These are phyloP conservation scores for Eimeria acervulina DNA, from an alignment of 169 alveolate genomes.

Conservation along the genomic window DNA sequence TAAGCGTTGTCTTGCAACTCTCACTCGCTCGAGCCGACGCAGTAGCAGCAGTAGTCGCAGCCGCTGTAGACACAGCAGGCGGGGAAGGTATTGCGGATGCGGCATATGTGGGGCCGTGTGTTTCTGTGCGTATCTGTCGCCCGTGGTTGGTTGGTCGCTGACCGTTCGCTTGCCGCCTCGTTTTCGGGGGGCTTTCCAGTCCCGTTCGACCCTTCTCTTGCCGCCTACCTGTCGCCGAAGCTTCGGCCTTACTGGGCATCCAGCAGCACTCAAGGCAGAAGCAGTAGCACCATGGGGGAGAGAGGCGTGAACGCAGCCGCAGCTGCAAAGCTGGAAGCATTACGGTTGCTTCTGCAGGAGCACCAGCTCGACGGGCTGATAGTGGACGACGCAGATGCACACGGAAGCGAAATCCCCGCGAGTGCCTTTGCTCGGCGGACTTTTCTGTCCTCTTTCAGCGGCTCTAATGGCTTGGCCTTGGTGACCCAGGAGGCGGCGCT, in stretches of 20 bases:
- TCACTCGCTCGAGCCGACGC: background rate
- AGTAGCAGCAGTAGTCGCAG: background rate
- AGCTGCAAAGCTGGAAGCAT: conserved; percentile 51
- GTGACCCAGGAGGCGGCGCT: conserved; percentile 85
- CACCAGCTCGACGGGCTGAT: conserved; percentile 84
- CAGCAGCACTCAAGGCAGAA: background rate
- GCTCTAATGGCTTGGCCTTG: conserved; percentile 87
- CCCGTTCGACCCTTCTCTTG: conserved; percentile 45
- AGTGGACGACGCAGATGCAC: conserved; percentile 88
- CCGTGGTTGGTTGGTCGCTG: background rate
- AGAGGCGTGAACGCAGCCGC: background rate
- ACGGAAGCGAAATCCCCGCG: conserved; percentile 86
- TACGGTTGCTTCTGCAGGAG: conserved; percentile 84
- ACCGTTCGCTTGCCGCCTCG: background rate
- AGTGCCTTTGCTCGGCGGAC: conserved; percentile 85
- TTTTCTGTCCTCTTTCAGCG: conserved; percentile 85
- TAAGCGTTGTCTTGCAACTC: background rate
- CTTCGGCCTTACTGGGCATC: background rate
- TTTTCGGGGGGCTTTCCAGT: conserved; percentile 28
- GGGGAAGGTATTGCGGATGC: background rate
- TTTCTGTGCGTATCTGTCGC: conserved; percentile 28
- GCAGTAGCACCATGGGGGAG: conserved; percentile 47
- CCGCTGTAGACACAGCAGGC: background rate
- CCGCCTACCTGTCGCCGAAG: conserved; percentile 57
- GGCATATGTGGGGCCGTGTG: conserved; percentile 54